A percentile compares a stretch with the other conserved stretches of the same genome.
These are phyloP conservation scores for Penicillium sp. DNA, from an alignment of 2,329 filamentous ascomycete genomes.

Conservation along the genomic window DNA sequence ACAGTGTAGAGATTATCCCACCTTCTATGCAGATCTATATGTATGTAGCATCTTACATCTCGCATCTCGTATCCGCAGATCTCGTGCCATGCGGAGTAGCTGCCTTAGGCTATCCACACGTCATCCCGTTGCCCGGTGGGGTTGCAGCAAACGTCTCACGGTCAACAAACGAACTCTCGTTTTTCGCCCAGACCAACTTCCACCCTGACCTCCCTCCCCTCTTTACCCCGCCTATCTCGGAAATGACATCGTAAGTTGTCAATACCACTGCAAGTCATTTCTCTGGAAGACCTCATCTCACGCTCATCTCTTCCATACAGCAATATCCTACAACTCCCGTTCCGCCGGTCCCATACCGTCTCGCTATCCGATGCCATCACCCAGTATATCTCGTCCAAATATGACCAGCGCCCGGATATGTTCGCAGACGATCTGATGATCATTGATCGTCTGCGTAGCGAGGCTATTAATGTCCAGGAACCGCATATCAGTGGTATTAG, in stretches of 20 bases:
- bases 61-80: background rate
- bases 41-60: too few relatives aligned
- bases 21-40: background rate
- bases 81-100: background rate
- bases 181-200: constrained; percentile 12
- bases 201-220: background rate
- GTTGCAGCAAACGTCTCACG: constrained; percentile 28
- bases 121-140: constrained; percentile 40
- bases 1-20: background rate
- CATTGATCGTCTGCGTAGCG: constrained; percentile 79
- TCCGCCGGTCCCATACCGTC: constrained; percentile 80
- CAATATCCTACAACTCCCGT: constrained; percentile 73
- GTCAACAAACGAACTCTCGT: constrained; percentile 37
- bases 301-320: constrained; percentile 28
- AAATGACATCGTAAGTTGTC: constrained; percentile 42
- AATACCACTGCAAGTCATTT: background rate
- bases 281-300: background rate
- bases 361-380: constrained; percentile 82
- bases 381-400: constrained; percentile 95
- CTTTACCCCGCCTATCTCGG: constrained; percentile 20
- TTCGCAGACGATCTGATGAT: constrained; percentile 85
- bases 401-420: constrained; percentile 98
- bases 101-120: constrained; percentile 36
- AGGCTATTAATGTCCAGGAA: constrained; percentile 87
- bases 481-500: constrained; percentile 83